Evolutionary conservation across 2,329 filamentous ascomycete species (phyloP).

Genomic region (Diaporthe citri): DNA sequence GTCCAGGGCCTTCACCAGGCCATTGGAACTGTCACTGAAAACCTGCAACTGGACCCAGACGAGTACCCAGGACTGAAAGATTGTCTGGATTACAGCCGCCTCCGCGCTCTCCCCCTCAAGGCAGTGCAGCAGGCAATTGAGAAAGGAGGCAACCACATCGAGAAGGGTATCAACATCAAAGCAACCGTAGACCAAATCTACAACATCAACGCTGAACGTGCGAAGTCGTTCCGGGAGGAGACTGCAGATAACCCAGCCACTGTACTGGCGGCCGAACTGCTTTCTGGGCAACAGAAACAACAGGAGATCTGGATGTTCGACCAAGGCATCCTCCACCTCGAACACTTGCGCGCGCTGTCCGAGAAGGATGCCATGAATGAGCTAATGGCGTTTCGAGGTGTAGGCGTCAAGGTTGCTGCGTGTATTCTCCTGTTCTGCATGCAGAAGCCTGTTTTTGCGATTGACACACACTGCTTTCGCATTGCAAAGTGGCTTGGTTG

Average conservation of each 20-base stretch:
- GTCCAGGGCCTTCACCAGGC: conserved; percentile 66
- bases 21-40: conserved; percentile 34
- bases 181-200: conserved; percentile 79
- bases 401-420: conserved; percentile 69
- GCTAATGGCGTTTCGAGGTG: conserved; percentile 63
- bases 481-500: conserved; percentile 66
- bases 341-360: conserved; percentile 61
- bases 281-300: conserved; percentile 63
- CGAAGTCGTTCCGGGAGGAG: conserved; percentile 58
- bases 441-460: conserved; percentile 65
- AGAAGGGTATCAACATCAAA: conserved; percentile 81
- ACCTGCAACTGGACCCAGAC: conserved; percentile 8
- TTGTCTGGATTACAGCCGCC: conserved; percentile 76
- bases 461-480: conserved; percentile 69
- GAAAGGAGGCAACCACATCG: conserved; percentile 76
- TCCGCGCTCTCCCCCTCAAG: conserved; percentile 68
- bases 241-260: conserved; percentile 55
- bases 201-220: conserved; percentile 69
- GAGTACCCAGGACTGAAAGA: conserved; percentile 31
- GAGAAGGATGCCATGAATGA: conserved; percentile 63
- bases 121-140: conserved; percentile 79
- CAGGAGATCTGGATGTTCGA: conserved; percentile 69
- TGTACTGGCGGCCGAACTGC: conserved; percentile 56
- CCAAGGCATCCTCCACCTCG: conserved; percentile 68
- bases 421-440: conserved; percentile 70